These are phyloP conservation scores for Discostella pseudostelligera DNA, from an alignment of 108 stramenopile genomes.

Conservation along the genomic window DNA sequence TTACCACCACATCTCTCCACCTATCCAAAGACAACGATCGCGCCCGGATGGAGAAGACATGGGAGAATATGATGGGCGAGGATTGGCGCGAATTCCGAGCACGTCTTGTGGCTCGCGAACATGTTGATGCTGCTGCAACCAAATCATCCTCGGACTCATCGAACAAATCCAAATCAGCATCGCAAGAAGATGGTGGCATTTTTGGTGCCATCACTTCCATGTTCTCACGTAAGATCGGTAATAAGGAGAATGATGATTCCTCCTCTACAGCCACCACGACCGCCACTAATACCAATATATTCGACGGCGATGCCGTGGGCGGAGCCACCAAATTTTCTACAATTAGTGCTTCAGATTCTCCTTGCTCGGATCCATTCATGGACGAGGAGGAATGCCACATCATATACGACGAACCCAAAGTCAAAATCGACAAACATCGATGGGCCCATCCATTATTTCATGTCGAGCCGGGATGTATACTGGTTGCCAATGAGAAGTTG, in stretches of 20 bases:
- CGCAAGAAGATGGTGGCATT: slow-evolving; percentile 41
- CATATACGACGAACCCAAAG: slow-evolving; percentile 53
- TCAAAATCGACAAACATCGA: slow-evolving; percentile 68
- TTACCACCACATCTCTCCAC: slow-evolving; percentile 2
- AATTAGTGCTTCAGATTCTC: slow-evolving; percentile 5
- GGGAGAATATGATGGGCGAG: slow-evolving; percentile 80
- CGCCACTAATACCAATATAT: slow-evolving; percentile 44
- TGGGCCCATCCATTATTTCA: slow-evolving; percentile 84
- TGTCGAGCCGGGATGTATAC: slow-evolving; percentile 81
- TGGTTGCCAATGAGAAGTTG: slow-evolving; percentile 86
- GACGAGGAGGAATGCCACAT: slow-evolving; percentile 72
- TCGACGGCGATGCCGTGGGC: slow-evolving; percentile 66
- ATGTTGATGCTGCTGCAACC: slow-evolving; percentile 26
- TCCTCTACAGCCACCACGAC: slow-evolving; percentile 12
- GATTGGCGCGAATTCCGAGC: slow-evolving; percentile 89
- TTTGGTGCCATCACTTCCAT: slow-evolving; percentile 76
- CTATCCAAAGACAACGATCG: slow-evolving; percentile 68
- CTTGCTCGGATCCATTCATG: slow-evolving; percentile 76
- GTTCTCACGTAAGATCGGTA: slow-evolving; percentile 49
- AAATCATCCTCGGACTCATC: neutral
- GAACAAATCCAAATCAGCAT: slow-evolving; percentile 1
- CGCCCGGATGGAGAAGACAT: slow-evolving; percentile 71
- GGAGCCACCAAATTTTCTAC: slow-evolving; percentile 45
- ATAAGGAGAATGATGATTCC: slow-evolving; percentile 19
- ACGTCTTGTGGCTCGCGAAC: slow-evolving; percentile 74